Conservation (phyloP, 176 grass and related monocot species). For the Zizania latifolia region DNA sequence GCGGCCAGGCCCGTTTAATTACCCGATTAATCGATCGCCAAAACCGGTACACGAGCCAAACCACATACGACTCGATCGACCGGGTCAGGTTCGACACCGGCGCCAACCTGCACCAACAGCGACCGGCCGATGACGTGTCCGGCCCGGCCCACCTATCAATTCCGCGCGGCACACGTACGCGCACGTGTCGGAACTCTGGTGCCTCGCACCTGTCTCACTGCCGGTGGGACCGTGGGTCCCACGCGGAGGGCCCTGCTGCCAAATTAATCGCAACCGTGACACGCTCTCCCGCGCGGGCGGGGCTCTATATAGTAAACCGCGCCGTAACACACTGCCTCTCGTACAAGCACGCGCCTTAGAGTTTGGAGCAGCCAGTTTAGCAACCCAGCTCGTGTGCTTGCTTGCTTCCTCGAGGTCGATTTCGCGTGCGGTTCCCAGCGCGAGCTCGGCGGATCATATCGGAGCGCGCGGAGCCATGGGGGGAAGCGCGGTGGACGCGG, state of each 20-base stretch:
- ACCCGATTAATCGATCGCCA: neutral
- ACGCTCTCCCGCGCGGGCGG: neutral
- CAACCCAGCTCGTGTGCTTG: neutral
- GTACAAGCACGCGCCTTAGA: too few relatives aligned
- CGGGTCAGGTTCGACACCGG: neutral
- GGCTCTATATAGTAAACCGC: neutral
- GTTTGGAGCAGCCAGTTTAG: neutral
- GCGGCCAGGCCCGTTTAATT: neutral
- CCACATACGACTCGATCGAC: neutral
- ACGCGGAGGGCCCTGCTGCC: too few relatives aligned
- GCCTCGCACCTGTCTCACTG: neutral
- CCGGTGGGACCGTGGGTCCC: neutral
- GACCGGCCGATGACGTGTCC: neutral
- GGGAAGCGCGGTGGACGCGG: conserved; percentile 12
- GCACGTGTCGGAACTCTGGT: neutral
- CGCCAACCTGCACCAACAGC: conserved; percentile 7
- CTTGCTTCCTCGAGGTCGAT: too few relatives aligned
- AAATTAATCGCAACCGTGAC: neutral
- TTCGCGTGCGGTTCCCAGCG: too few relatives aligned
- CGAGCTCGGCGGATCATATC: too few relatives aligned
- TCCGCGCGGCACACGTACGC: neutral
- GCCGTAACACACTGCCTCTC: neutral
- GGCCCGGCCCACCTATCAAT: neutral
- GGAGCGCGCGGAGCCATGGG: too few relatives aligned
- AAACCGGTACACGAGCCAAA: neutral